Conservation (phyloP, 768 basidiomycete genomes). For the Kwoniella sp. region DNA sequence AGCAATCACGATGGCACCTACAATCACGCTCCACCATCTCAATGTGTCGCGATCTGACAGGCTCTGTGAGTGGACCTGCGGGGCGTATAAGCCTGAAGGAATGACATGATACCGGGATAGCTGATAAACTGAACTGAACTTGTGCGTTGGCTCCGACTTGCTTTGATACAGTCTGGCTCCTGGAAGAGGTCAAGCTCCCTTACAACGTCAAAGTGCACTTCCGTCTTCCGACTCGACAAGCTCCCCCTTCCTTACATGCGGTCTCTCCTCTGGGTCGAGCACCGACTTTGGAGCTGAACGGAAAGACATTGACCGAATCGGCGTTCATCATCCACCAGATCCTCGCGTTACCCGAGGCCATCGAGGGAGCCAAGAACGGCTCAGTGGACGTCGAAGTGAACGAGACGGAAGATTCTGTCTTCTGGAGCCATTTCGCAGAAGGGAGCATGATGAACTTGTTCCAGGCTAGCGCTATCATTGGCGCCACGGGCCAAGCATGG, state of each 20-base stretch:
- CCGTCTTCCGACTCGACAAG: slow-evolving; percentile 28
- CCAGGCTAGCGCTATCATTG: slow-evolving; percentile 35
- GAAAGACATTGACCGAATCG: slow-evolving; percentile 36
- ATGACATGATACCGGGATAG: no score
- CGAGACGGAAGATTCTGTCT: slow-evolving; percentile 30
- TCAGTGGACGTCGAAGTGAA: slow-evolving; percentile 19
- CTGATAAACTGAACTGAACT: not conserved
- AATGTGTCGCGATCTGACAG: slow-evolving; percentile 48
- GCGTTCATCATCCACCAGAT: slow-evolving; percentile 42
- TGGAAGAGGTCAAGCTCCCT: slow-evolving; percentile 47
- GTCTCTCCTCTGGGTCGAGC: slow-evolving; percentile 48
- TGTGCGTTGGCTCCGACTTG: no score
- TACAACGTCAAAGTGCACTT: slow-evolving; percentile 52
- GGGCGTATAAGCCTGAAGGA: not conserved
- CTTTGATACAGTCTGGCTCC: slow-evolving; percentile 53
- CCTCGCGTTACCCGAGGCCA: slow-evolving; percentile 16
- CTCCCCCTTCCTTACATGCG: slow-evolving; percentile 43
- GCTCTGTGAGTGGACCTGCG: slow-evolving; percentile 41
- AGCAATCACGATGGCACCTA: slow-evolving; percentile 23
- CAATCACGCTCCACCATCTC: slow-evolving; percentile 52
- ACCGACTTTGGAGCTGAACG: slow-evolving; percentile 39
- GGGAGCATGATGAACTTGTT: slow-evolving; percentile 47
- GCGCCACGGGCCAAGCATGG: slow-evolving; percentile 14
- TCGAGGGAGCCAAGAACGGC: not conserved
- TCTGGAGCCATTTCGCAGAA: slow-evolving; percentile 49